Conservation (phyloP, 1,284 basidiomycete species). For the Marasmius tenuissimus region DNA sequence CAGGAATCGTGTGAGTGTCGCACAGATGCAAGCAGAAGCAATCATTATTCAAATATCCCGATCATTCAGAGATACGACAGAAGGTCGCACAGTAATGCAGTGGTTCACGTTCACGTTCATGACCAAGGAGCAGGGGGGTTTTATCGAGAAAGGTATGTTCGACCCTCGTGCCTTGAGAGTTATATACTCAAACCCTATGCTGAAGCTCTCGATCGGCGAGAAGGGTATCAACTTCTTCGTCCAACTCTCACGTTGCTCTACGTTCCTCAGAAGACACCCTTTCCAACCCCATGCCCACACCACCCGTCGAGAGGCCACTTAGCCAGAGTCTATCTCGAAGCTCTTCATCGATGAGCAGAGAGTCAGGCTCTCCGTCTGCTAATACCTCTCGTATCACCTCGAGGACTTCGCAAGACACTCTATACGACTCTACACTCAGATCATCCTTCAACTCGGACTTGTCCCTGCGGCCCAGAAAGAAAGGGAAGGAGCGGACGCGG, state of each 20-base stretch:
- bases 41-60: neutral
- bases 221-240: neutral
- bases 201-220: neutral
- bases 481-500: neutral
- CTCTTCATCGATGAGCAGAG: no score
- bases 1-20: no score
- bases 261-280: no score
- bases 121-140: neutral
- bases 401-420: neutral
- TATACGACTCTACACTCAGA: neutral
- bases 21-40: neutral
- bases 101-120: neutral
- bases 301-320: no score
- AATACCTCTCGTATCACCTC: no score
- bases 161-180: neutral
- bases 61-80: neutral
- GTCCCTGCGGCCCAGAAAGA: neutral
- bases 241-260: neutral
- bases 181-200: neutral
- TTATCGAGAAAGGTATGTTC: neutral
- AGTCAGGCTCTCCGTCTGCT: no score
- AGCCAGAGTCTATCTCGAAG: no score
- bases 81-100: neutral
- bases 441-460: no score
- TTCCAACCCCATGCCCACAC: no score